Percentiles rank a stretch among this genome's conserved stretches.
Conservation (phyloP, 208 protist genomes). For the Trypanosoma rangeli region DNA sequence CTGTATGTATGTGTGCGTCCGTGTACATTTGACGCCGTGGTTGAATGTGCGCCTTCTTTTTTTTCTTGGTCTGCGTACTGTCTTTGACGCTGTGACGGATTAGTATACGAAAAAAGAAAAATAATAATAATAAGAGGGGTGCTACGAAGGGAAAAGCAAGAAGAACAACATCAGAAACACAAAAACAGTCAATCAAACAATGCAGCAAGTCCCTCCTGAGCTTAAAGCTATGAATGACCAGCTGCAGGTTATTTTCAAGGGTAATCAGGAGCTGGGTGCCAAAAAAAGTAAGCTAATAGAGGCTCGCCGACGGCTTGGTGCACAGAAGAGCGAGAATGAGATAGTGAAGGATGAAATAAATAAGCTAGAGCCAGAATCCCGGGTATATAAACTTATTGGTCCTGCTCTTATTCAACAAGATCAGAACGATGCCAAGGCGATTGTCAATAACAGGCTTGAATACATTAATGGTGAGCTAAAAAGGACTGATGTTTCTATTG, state of each 20-base stretch:
- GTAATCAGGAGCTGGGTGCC: conserved; percentile 81
- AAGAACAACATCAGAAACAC: neutral
- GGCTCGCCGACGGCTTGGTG: conserved; percentile 83
- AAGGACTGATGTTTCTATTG: conserved; percentile 73
- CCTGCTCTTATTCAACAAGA: conserved; percentile 94
- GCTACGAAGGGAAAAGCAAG: conserved; percentile 1
- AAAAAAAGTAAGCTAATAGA: conserved; percentile 87
- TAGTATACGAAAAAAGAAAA: too few relatives aligned
- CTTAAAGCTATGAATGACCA: conserved; percentile 80
- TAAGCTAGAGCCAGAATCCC: conserved; percentile 85
- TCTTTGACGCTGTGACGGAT: too few relatives aligned
- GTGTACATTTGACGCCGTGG: neutral
- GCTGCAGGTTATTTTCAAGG: conserved; percentile 67
- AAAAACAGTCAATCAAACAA: conserved; percentile 19
- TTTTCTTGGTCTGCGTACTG: neutral
- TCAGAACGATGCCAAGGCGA: conserved; percentile 88
- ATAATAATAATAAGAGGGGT: too few relatives aligned
- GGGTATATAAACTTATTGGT: conserved; percentile 95
- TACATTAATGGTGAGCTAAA: conserved; percentile 93
- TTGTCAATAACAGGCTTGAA: conserved; percentile 90
- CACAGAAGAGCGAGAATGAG: conserved; percentile 95
- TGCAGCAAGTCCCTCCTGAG: conserved; percentile 82
- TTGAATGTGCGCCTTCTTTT: neutral
- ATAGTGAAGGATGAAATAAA: conserved; percentile 93
- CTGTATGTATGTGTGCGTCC: too few relatives aligned